Conservation (phyloP, 129 eudicot genomes). For the Ambrosia trifida region DNA sequence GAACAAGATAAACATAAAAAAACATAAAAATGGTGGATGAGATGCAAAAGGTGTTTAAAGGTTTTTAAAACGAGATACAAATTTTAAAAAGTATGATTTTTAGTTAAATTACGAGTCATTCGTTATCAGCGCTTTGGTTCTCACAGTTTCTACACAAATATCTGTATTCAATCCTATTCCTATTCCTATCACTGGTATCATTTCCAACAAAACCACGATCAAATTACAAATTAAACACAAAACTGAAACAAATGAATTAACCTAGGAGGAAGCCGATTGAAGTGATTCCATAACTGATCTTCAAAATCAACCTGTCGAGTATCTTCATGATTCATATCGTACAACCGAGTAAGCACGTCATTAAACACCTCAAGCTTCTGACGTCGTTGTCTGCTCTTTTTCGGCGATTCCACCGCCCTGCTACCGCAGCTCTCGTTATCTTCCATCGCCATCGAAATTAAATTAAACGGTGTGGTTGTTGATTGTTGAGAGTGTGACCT, state of each 20-base stretch:
- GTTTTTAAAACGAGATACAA: too few relatives aligned
- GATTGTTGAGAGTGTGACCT: slow-evolving; percentile 16
- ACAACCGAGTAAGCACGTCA: slow-evolving; percentile 54
- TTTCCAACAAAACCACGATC: slow-evolving; percentile 3
- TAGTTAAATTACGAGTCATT: too few relatives aligned
- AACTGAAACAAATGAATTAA: slow-evolving; percentile 15
- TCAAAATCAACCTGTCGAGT: slow-evolving; percentile 55
- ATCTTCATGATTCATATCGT: slow-evolving; percentile 50
- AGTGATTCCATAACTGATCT: slow-evolving; percentile 74
- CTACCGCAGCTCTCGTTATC: slow-evolving; percentile 76
- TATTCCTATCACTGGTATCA: neutral
- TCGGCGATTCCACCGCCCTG: slow-evolving; percentile 53
- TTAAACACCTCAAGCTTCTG: slow-evolving; percentile 56
- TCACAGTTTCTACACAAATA: too few relatives aligned
- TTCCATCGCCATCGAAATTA: slow-evolving; percentile 55
- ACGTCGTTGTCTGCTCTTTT: slow-evolving; percentile 41
- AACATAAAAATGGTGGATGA: too few relatives aligned
- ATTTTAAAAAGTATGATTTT: too few relatives aligned
- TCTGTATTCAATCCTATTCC: too few relatives aligned
- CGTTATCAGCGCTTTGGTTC: too few relatives aligned
- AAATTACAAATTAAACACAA: neutral
- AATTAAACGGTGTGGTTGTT: slow-evolving; percentile 23
- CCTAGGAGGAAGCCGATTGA: slow-evolving; percentile 81
- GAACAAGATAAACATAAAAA: too few relatives aligned
- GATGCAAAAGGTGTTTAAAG: too few relatives aligned